phyloP scores from a whole-genome alignment of 2,329 filamentous ascomycete genomes.

The Paraconiothyrium sp. region DNA sequence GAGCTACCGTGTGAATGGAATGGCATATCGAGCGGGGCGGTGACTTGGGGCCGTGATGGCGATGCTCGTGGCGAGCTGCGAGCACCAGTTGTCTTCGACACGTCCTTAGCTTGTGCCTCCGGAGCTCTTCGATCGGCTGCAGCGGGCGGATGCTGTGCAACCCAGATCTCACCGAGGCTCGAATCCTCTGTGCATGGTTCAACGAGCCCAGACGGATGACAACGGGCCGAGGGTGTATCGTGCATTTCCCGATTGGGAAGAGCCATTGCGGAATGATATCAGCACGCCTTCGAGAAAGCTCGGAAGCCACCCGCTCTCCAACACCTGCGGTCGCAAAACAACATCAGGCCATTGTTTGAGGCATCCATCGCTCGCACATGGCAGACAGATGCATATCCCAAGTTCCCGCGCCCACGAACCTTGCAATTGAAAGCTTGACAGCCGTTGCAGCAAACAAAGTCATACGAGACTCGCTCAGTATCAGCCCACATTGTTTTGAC shows the following conservation, averaged over 20 bases:
- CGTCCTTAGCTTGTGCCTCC: background rate
- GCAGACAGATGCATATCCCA: constrained; percentile 20
- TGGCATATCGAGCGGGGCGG: constrained; percentile 18
- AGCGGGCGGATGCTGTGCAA: constrained; percentile 15
- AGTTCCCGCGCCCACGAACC: constrained; percentile 20
- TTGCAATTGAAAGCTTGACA: constrained; percentile 19
- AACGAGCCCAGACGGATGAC: background rate
- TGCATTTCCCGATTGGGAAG: constrained; percentile 25
- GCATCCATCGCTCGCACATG: constrained; percentile 14
- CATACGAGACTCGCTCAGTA: constrained; percentile 41
- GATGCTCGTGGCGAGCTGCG: constrained; percentile 27
- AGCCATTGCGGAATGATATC: constrained; percentile 14
- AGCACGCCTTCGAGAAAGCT: constrained; percentile 12
- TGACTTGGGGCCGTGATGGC: constrained; percentile 39
- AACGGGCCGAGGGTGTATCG: constrained; percentile 11
- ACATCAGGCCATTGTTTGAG: constrained; percentile 46
- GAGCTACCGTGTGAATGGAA: constrained; percentile 9
- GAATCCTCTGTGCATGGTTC: constrained; percentile 3
- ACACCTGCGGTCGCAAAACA: constrained; percentile 32
- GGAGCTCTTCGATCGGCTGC: background rate
- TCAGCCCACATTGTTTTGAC: constrained; percentile 32
- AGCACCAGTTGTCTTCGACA: background rate
- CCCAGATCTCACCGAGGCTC: background rate
- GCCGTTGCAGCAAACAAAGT: constrained; percentile 42
- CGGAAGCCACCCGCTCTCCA: constrained; percentile 5